These are phyloP conservation scores for Acacia confusa DNA, from an alignment of 306 rosid species.

Conservation along the genomic window DNA sequence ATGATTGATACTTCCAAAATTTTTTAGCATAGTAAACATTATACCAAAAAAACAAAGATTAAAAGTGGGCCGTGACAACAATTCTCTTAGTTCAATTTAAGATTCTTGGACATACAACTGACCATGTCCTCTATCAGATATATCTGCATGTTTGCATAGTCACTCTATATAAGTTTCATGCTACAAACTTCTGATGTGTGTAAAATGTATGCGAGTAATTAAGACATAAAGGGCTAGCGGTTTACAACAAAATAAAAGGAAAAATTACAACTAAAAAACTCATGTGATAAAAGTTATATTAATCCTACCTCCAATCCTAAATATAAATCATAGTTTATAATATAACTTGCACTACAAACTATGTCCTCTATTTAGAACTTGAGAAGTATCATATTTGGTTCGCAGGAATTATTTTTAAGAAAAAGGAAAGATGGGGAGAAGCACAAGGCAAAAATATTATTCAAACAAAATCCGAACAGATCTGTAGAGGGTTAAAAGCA, in stretches of 20 bases:
- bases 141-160: neutral
- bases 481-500: neutral
- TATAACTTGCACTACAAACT: too few species aligned
- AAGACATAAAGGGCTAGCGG: neutral
- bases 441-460: too few species aligned
- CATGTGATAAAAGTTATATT: too few species aligned
- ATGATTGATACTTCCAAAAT: too few species aligned
- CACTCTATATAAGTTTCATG: neutral
- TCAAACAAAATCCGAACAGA: neutral
- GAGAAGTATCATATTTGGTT: too few species aligned
- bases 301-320: too few species aligned
- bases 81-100: neutral
- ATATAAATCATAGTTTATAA: too few species aligned
- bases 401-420: too few species aligned
- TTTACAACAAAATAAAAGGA: neutral
- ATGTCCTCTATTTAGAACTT: too few species aligned
- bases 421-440: too few species aligned
- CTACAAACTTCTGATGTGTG: neutral
- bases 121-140: neutral
- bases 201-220: neutral
- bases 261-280: neutral
- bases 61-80: neutral
- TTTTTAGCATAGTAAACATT: neutral
- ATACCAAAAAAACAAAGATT: too few species aligned
- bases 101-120: neutral